These are phyloP conservation scores for Populus tomentosa DNA, from an alignment of 441 rosid genomes.

Conservation along the genomic window DNA sequence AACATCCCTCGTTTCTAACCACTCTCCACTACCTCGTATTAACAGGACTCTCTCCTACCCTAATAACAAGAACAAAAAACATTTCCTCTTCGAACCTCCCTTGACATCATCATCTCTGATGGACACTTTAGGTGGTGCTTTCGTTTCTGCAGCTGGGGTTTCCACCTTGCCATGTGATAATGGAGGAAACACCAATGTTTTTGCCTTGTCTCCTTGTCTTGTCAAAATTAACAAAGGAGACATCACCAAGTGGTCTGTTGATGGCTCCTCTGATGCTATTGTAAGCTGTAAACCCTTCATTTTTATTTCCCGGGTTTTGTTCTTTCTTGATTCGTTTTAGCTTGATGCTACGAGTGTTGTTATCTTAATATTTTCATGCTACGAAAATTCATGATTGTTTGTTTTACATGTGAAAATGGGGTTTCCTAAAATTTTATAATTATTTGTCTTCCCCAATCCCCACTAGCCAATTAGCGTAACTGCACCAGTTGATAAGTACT, in stretches of 20 bases:
- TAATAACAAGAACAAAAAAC: too few relatives aligned
- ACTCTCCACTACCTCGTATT: too few relatives aligned
- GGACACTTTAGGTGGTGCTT: constrained; percentile 1
- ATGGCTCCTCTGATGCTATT: constrained; percentile 79
- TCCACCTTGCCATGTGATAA: constrained; percentile 32
- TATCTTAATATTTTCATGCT: too few relatives aligned
- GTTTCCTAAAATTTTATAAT: too few relatives aligned
- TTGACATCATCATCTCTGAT: constrained; percentile 7
- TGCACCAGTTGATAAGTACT: too few relatives aligned
- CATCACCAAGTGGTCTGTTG: constrained; percentile 76
- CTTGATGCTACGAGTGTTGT: too few relatives aligned
- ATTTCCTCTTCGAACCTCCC: background rate
- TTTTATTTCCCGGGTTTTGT: background rate
- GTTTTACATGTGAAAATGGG: too few relatives aligned
- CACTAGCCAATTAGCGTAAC: too few relatives aligned
- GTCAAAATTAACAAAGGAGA: constrained; percentile 72
- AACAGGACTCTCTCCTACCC: too few relatives aligned
- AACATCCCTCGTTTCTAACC: too few relatives aligned
- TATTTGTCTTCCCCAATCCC: too few relatives aligned
- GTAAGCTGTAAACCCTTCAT: constrained; percentile 33
- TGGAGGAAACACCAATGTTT: constrained; percentile 24
- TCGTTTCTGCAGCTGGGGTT: constrained; percentile 8
- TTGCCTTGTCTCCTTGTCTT: constrained; percentile 49
- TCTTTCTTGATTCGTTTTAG: background rate
- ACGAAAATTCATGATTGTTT: too few relatives aligned